phyloP scores from a whole-genome alignment of 495 filamentous ascomycete genomes.

The Hyaloscypha hepaticicola region DNA sequence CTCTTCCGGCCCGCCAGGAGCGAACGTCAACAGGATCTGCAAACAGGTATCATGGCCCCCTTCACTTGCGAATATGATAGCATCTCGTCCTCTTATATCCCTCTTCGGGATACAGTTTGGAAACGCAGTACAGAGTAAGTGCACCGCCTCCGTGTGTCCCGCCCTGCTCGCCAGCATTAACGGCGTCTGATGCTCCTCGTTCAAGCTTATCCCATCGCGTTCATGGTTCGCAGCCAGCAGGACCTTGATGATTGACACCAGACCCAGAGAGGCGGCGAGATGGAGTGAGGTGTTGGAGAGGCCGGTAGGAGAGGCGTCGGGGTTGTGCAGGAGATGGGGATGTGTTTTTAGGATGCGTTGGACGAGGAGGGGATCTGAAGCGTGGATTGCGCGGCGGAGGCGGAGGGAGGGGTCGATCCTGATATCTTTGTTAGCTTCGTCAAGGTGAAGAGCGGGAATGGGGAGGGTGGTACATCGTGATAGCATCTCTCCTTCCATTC shows the following conservation, averaged over 20 bases:
- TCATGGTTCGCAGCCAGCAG: constrained; percentile 59
- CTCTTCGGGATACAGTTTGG: constrained; percentile 46
- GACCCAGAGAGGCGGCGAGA: constrained; percentile 68
- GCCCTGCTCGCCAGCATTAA: constrained; percentile 59
- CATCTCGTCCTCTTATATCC: constrained; percentile 57
- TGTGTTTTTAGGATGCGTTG: constrained; percentile 70
- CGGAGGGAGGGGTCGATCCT: constrained; percentile 68
- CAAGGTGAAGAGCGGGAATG: neutral
- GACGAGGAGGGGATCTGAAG: constrained; percentile 68
- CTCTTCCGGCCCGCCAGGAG: constrained; percentile 41
- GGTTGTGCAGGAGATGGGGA: constrained; percentile 66
- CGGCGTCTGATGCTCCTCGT: constrained; percentile 70
- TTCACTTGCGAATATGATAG: constrained; percentile 55
- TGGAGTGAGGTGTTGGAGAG: constrained; percentile 74
- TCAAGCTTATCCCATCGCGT: constrained; percentile 57
- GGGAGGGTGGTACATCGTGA: constrained; percentile 18
- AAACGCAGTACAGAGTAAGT: constrained; percentile 50
- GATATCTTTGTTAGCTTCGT: neutral
- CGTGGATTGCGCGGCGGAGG: constrained; percentile 69
- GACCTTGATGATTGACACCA: constrained; percentile 56
- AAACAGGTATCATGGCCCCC: constrained; percentile 58
- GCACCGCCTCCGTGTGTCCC: constrained; percentile 60
- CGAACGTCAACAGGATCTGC: constrained; percentile 57
- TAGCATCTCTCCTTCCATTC: constrained; percentile 15
- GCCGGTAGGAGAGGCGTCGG: constrained; percentile 51